Percentiles rank a stretch among this genome's conserved stretches.
phyloP scores from a whole-genome alignment of 441 rosid species.

The Adansonia gregorii region DNA sequence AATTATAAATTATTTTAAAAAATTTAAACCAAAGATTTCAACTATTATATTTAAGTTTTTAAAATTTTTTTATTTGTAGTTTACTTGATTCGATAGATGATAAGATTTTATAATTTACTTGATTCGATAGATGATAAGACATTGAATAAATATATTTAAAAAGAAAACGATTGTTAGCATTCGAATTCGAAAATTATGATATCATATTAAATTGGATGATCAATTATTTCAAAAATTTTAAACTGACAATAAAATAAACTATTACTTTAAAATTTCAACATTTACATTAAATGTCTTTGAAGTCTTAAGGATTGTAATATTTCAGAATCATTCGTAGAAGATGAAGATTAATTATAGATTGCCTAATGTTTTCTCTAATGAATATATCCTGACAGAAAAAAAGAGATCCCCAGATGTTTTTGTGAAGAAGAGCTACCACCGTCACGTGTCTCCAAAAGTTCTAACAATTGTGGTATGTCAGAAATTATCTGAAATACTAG shows the following conservation, averaged over 20 bases:
- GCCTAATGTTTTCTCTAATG: not conserved
- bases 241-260: too few relatives aligned
- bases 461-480: not conserved
- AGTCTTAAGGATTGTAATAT: not conserved
- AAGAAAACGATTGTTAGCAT: too few relatives aligned
- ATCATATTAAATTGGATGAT: too few relatives aligned
- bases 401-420: not conserved
- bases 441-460: not conserved
- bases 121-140: too few relatives aligned
- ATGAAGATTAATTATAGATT: not conserved
- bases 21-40: not conserved
- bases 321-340: constrained; percentile 4
- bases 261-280: too few relatives aligned
- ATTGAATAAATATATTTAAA: too few relatives aligned
- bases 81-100: too few relatives aligned
- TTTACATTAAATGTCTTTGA: not conserved
- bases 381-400: not conserved
- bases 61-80: too few relatives aligned
- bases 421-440: not conserved
- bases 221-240: too few relatives aligned
- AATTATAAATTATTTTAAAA: not conserved
- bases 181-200: too few relatives aligned
- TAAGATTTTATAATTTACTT: too few relatives aligned
- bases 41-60: too few relatives aligned
- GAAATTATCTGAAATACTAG: not conserved